These are phyloP conservation scores for Crepidotus variabilis DNA, from an alignment of 768 basidiomycete species.

Conservation along the genomic window DNA sequence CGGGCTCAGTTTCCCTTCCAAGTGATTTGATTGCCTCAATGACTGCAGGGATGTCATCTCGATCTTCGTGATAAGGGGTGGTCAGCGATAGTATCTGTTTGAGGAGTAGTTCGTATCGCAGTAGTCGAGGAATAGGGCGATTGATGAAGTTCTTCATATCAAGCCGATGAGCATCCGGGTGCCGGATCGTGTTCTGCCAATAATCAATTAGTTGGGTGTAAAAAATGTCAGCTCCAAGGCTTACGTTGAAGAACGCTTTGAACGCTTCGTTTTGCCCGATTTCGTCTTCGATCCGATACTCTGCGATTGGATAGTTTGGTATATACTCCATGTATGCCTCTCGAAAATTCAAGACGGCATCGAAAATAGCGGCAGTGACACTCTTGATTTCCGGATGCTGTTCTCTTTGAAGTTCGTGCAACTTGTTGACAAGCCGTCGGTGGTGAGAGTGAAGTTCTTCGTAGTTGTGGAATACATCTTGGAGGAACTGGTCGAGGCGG, in stretches of 20 bases:
- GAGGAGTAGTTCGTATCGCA: conserved; percentile 83
- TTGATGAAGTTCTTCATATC: conserved; percentile 93
- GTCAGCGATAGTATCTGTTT: conserved; percentile 79
- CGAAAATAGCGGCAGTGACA: conserved; percentile 81
- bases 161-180: conserved; percentile 74
- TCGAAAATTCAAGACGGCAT: conserved; percentile 88
- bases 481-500: conserved; percentile 71
- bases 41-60: conserved; percentile 78
- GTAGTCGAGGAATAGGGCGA: conserved; percentile 82
- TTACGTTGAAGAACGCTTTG: conserved; percentile 74
- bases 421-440: conserved; percentile 67
- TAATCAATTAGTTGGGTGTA: neutral
- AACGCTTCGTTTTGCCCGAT: conserved; percentile 77
- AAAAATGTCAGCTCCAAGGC: conserved; percentile 16
- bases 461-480: conserved; percentile 88
- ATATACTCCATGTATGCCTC: conserved; percentile 92
- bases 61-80: conserved; percentile 71
- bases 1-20: conserved; percentile 84
- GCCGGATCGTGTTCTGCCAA: conserved; percentile 43
- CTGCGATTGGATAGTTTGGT: conserved; percentile 89
- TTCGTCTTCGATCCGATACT: conserved; percentile 85
- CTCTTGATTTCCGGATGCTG: conserved; percentile 78
- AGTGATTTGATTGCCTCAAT: conserved; percentile 84
- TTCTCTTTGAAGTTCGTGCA: conserved; percentile 86
- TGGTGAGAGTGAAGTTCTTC: conserved; percentile 74